These are phyloP conservation scores for Fusarium sp. DNA, from an alignment of 2,329 filamentous ascomycete species.

Conservation along the genomic window DNA sequence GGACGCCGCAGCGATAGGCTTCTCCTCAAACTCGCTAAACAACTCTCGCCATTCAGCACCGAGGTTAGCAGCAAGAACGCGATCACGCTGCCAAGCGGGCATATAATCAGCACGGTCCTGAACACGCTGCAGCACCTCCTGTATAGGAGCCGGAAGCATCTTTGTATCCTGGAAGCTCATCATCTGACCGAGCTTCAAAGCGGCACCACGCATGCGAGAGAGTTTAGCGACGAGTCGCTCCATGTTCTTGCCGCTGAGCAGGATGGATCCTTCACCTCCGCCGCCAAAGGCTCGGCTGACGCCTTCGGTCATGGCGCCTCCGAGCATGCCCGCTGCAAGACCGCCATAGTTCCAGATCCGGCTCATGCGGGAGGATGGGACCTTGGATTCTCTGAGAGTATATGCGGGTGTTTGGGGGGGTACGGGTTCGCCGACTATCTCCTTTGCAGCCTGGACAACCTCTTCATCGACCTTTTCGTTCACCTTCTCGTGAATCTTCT, in stretches of 20 bases:
- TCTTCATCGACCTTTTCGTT: conserved; percentile 16
- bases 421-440: conserved; percentile 30
- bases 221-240: conserved; percentile 92
- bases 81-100: conserved; percentile 91
- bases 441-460: conserved; percentile 44
- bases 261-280: conserved; percentile 76
- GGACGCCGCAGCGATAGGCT: conserved; percentile 92
- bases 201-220: conserved; percentile 95
- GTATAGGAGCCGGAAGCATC: conserved; percentile 88
- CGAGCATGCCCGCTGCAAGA: conserved; percentile 93
- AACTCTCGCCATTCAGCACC: conserved; percentile 87
- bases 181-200: conserved; percentile 97
- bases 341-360: conserved; percentile 96
- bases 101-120: conserved; percentile 98
- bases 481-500: conserved; percentile 16
- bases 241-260: conserved; percentile 92
- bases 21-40: conserved; percentile 87
- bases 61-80: conserved; percentile 82
- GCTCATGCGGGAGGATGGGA: conserved; percentile 88
- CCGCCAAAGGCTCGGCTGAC: conserved; percentile 83
- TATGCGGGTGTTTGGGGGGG: conserved; percentile 59
- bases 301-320: conserved; percentile 88
- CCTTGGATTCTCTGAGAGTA: conserved; percentile 86
- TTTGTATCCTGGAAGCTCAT: conserved; percentile 98
- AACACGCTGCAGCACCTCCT: conserved; percentile 90